These are phyloP conservation scores for Curvularia sp. DNA, from an alignment of 2,329 filamentous ascomycete species.

Conservation along the genomic window DNA sequence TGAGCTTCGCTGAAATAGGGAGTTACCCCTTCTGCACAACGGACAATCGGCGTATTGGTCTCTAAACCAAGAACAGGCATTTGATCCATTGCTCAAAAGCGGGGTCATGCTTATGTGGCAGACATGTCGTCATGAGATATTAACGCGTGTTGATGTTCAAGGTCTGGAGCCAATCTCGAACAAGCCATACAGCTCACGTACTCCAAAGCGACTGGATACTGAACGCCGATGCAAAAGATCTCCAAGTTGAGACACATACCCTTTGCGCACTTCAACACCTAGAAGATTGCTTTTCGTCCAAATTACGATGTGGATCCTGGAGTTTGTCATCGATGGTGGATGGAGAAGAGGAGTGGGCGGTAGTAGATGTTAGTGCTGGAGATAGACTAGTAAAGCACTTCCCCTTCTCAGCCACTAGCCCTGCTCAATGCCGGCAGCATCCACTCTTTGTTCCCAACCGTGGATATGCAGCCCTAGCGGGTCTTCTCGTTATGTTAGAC, in stretches of 20 bases:
- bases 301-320: not conserved
- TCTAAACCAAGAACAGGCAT: slow-evolving; percentile 2
- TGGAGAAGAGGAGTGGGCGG: not conserved
- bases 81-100: slow-evolving; percentile 2
- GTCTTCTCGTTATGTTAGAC: too few species aligned
- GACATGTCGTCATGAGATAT: slow-evolving; percentile 4
- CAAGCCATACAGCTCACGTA: not conserved
- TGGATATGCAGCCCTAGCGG: not conserved
- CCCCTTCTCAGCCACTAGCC: not conserved
- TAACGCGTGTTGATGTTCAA: not conserved
- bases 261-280: not conserved
- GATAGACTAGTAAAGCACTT: not conserved
- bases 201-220: not conserved
- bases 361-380: not conserved
- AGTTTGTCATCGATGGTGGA: not conserved
- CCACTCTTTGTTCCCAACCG: not conserved
- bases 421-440: not conserved
- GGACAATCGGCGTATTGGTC: not conserved
- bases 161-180: slow-evolving; percentile 1
- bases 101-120: not conserved
- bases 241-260: not conserved
- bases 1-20: not conserved
- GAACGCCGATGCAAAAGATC: not conserved
- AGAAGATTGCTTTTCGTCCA: not conserved
- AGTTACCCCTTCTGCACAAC: not conserved